Evolutionary conservation across 2,329 filamentous ascomycete genomes (phyloP).

Genomic region (Pseudocercospora crystallina): DNA sequence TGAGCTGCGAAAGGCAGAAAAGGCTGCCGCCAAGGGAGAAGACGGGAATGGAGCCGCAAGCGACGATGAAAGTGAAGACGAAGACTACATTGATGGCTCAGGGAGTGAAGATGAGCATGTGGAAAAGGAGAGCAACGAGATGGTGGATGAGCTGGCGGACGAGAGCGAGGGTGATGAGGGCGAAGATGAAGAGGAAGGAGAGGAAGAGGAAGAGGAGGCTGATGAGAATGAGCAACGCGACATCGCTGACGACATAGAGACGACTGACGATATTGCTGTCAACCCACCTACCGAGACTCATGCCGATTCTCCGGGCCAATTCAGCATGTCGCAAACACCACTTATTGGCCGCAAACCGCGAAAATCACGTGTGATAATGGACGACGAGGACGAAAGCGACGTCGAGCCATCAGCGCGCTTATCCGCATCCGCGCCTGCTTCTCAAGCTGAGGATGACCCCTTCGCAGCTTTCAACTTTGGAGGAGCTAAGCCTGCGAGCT

Average conservation of each 20-base stretch:
- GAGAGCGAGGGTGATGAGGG: constrained; percentile 37
- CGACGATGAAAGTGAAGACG: constrained; percentile 58
- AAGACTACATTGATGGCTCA: constrained; percentile 37
- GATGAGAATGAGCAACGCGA: not conserved
- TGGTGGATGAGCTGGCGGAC: constrained; percentile 20
- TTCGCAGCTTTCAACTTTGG: constrained; percentile 37
- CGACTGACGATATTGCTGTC: constrained; percentile 33
- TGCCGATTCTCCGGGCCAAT: not conserved
- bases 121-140: constrained; percentile 12
- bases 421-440: not conserved
- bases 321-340: constrained; percentile 12
- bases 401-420: constrained; percentile 11
- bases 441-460: constrained; percentile 28
- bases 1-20: constrained; percentile 75
- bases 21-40: constrained; percentile 68
- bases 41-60: constrained; percentile 47
- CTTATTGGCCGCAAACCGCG: constrained; percentile 26
- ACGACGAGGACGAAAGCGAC: constrained; percentile 39
- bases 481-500: constrained; percentile 19
- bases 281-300: not conserved
- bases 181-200: constrained; percentile 29
- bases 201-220: constrained; percentile 25
- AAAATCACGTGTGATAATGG: constrained; percentile 33
- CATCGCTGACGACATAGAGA: constrained; percentile 36
- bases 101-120: constrained; percentile 21